Conservation (phyloP, 2,329 filamentous ascomycete species). For the Fusarium bulbicola region DNA sequence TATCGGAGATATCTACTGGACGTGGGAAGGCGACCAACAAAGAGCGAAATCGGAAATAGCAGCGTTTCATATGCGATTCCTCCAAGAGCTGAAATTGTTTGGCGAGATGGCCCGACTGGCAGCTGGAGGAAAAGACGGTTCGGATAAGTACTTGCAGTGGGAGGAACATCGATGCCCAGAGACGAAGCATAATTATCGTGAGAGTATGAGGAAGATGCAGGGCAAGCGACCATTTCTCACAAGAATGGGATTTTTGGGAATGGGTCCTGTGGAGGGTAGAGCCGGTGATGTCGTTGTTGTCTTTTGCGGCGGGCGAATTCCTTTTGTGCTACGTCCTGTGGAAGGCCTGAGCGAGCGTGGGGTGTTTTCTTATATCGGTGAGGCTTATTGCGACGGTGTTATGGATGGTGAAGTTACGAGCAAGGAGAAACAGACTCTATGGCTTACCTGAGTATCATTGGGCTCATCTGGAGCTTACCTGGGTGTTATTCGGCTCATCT, state of each 20-base stretch:
- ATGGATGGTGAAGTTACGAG: background rate
- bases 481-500: background rate
- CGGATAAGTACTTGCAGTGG: background rate
- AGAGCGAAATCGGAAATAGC: background rate
- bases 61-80: rapidly evolving
- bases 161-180: background rate
- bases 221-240: background rate
- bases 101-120: background rate
- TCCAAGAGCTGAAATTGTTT: background rate
- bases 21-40: background rate
- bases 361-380: background rate
- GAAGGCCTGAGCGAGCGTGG: rapidly evolving
- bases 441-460: background rate
- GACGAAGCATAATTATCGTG: background rate
- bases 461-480: background rate
- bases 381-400: background rate
- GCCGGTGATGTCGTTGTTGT: background rate
- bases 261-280: background rate
- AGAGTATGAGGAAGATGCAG: background rate
- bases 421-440: background rate
- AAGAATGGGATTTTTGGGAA: background rate
- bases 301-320: background rate
- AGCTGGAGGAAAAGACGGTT: background rate
- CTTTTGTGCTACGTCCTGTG: background rate
- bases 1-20: background rate